A percentile compares a stretch with the other conserved stretches of the same genome.
Conservation (phyloP, 75 land plant species). For the Cupressus sempervirens region DNA sequence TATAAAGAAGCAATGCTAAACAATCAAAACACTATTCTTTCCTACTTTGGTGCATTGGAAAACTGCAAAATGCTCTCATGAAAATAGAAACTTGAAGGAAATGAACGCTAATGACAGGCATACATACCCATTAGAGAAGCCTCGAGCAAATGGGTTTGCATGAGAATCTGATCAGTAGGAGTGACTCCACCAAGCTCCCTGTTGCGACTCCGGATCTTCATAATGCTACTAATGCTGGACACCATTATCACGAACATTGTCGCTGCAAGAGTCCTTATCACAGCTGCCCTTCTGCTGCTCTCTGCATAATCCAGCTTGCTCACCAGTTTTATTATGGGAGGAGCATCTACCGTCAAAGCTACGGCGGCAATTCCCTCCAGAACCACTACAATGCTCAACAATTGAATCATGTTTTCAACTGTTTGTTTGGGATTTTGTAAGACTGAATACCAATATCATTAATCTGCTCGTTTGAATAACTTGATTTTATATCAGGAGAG, state of each 20-base stretch:
- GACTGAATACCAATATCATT: background rate
- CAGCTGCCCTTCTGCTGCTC: slow-evolving; percentile 42
- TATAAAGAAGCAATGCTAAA: too few relatives aligned
- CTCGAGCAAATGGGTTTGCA: slow-evolving; percentile 70
- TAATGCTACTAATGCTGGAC: slow-evolving; percentile 45
- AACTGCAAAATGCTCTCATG: background rate
- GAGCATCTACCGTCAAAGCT: slow-evolving; percentile 43
- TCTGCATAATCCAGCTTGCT: slow-evolving; percentile 42
- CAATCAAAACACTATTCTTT: background rate
- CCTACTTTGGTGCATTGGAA: background rate
- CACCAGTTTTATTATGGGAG: slow-evolving; percentile 42
- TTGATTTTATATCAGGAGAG: background rate
- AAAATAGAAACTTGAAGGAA: background rate
- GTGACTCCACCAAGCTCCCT: slow-evolving; percentile 49
- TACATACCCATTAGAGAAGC: slow-evolving; percentile 65
- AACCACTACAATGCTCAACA: slow-evolving; percentile 39
- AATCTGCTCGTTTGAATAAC: background rate
- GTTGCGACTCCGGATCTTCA: slow-evolving; percentile 47
- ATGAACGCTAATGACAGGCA: too few relatives aligned
- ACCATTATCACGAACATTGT: slow-evolving; percentile 45
- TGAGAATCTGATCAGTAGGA: slow-evolving; percentile 70
- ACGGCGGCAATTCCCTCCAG: slow-evolving; percentile 41
- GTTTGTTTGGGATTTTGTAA: background rate
- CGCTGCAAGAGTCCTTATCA: slow-evolving; percentile 44
- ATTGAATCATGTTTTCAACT: slow-evolving; percentile 36